Percentiles rank a stretch among this genome's conserved stretches.
phyloP scores from a whole-genome alignment of 352 stramenopile species.

The Stramenopiles sp. region DNA sequence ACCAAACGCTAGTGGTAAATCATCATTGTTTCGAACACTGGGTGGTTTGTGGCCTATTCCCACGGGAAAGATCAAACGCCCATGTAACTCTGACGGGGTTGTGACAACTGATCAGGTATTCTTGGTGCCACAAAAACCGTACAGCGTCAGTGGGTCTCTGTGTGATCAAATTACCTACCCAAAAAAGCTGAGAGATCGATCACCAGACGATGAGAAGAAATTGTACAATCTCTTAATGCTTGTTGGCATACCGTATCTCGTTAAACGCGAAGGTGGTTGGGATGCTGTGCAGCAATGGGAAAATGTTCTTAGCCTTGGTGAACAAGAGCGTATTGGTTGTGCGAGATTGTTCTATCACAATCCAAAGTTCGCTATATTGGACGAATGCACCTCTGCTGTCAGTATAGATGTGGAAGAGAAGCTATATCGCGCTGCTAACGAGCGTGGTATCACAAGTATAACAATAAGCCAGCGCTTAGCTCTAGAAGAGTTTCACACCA shows the following conservation, averaged over 20 bases:
- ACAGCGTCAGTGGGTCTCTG: background rate
- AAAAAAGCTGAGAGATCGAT: background rate
- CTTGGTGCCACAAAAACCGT: slow-evolving; percentile 10
- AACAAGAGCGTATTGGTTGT: slow-evolving; percentile 1
- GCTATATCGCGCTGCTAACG: background rate
- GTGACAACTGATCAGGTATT: background rate
- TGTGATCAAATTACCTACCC: slow-evolving; percentile 4
- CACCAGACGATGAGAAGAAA: background rate
- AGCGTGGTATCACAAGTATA: slow-evolving; percentile 3
- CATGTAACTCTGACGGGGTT: background rate
- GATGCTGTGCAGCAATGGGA: background rate
- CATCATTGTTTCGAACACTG: slow-evolving; percentile 5
- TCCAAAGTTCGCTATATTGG: background rate
- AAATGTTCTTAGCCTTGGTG: background rate
- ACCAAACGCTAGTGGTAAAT: slow-evolving; percentile 5
- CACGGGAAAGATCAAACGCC: background rate
- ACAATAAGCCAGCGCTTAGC: background rate
- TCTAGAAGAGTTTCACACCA: background rate
- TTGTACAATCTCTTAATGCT: background rate
- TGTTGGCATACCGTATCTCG: background rate
- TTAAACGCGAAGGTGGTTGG: background rate
- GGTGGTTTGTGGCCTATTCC: background rate
- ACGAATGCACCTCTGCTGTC: background rate
- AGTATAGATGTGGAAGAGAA: slow-evolving; percentile 4
- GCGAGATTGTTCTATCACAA: background rate